Base-by-base conservation (phyloP, 2,329 filamentous ascomycete genomes). In the Cladophialophora immunda region DNA sequence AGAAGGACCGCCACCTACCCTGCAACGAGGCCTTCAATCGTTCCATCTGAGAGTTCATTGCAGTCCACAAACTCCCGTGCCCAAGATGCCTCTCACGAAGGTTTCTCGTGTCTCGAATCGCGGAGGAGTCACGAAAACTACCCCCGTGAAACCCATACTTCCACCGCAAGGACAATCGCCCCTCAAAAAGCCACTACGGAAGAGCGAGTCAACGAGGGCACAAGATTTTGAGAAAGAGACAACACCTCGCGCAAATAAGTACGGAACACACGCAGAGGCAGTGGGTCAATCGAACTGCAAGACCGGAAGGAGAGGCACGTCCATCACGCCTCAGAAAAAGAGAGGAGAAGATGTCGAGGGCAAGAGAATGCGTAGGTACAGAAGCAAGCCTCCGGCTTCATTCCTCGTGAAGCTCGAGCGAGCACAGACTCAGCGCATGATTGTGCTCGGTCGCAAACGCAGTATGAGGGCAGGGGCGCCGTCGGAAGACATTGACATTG, bases 401-500 rank as follows among this genome's bases (percentile, higher is more conserved):
- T 87, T 83, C 73, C 69, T 81, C 2, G 78, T 81, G 22, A 79
- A 84, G 65, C 78, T 85, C 13, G 74, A 76, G 2, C 81, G 86
- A 57, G 85, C 85, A 4, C 75, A 76, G 27, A 83, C 79, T 5
- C 85, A 87, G 70, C 79, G 71, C 25, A 86, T 90, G 81, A 87
- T 85, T 63, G 82, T 89, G 7, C 79, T 89, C 25, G 81, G 83
- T 50, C 82, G 87, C 52, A 79, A 75, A 58, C 77, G 83, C 9
- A 81, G 79, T 4, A 81, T 79, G 4, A 67, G 70, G 13, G 78
- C 81, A 1, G 77, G 82, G 8, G 76, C 75, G 2, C 84, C 82
- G 0, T 77, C 79, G 63, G 85, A 89, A 72, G 79, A 75, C 1
- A 82, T 89, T 61, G 78, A 84, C 25, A 83, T 90, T 58, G 86